Evolutionary conservation across 192 early-diverging fungal species (phyloP).

Genomic region (Funneliformis mosseae): DNA sequence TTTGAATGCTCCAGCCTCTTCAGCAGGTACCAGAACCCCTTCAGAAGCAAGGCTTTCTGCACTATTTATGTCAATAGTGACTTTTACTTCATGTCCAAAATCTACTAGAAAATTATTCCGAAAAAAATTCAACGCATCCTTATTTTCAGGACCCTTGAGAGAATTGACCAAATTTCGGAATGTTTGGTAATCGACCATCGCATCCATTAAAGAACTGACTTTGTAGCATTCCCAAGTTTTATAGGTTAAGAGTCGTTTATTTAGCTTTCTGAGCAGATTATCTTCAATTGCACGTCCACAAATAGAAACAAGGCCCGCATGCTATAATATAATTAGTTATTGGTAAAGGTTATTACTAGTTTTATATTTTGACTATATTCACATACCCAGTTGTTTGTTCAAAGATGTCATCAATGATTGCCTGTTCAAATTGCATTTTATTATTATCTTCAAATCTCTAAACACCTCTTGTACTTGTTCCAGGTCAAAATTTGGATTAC

Average conservation of each 20-base stretch:
- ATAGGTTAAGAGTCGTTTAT: too few relatives aligned
- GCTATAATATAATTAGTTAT: too few relatives aligned
- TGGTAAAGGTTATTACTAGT: too few relatives aligned
- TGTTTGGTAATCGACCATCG: too few relatives aligned
- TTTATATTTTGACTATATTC: too few relatives aligned
- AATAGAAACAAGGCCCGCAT: not conserved
- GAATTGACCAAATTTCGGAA: too few relatives aligned
- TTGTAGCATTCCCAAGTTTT: too few relatives aligned
- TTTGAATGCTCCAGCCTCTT: conserved; percentile 24
- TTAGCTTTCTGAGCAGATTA: not conserved
- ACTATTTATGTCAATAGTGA: not conserved
- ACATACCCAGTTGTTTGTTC: not conserved
- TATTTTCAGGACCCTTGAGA: too few relatives aligned
- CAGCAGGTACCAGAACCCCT: conserved; percentile 18
- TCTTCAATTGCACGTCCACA: not conserved
- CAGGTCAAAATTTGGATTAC: not conserved
- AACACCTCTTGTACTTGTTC: not conserved
- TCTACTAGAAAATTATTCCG: not conserved
- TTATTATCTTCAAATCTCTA: not conserved
- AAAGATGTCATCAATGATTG: not conserved
- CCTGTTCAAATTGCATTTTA: not conserved
- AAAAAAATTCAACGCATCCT: too few relatives aligned
- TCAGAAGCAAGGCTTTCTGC: conserved; percentile 19
- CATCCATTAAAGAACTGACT: too few relatives aligned
- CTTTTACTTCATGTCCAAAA: not conserved